Base-by-base conservation (phyloP, 129 eudicot genomes). In the Gnaphalium uliginosum region DNA sequence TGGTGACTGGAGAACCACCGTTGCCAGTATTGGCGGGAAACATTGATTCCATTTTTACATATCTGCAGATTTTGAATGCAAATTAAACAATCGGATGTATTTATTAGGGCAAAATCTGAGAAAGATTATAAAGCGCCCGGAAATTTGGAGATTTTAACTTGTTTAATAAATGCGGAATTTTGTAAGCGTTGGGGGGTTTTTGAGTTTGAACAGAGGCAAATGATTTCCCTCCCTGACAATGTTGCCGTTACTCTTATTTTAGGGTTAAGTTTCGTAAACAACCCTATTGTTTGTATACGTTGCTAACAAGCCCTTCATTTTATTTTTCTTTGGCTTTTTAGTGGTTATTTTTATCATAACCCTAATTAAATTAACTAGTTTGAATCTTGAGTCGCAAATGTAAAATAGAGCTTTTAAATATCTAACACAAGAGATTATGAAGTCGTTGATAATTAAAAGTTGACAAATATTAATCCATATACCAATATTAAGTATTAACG, bases 11-110 rank as follows among this genome's bases (percentile, higher is more conserved):
- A 27, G 83, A 72, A 11, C 81, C 83, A 2, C 48, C 81, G 35
- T 48, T 25, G 4, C 83, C 83, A 63, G 71, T 73, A 9, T 33
- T 81, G 19, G 76, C 81, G 70, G 81, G 75, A 64, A 85, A 82
- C 46, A 64, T 87, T 73, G 13, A 13, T 18, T 90, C 87, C 97
- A 92, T 92, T 62, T 8, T 58, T n/a, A 51, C n/a, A 6, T 7
- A 58, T 22, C 13, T 22, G 64, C 32, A 24, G 62, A 56, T 56
- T 56, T 4, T 5, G 35, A 32, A 32, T 32, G 59, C 21, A 53
- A 18, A 53, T 53, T 19, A 18, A 13, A 37, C 46, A 53, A 53
- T 53, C 59, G 59, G 8, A 53, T 53, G 69, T 7, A 37, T 8
- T 37, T 18, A 27, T 65, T 65, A 65, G 21, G 50, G 69, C 69